phyloP scores from a whole-genome alignment of 140 eudicot species.

The Bidens hawaiensis region DNA sequence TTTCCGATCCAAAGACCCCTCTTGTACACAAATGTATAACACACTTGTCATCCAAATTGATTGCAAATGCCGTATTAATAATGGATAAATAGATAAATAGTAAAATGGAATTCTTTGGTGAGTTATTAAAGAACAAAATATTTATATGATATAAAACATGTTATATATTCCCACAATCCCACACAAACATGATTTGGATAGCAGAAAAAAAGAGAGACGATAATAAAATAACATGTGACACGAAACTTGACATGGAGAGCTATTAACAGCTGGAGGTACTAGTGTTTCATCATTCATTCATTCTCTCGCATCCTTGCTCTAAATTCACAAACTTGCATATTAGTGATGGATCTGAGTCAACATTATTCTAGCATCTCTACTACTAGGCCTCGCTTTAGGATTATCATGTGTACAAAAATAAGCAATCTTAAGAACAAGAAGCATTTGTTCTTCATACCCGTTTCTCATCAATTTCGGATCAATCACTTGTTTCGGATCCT shows the following conservation, averaged over 20 bases:
- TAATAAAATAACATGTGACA: neutral
- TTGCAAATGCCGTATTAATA: neutral
- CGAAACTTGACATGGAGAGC: neutral
- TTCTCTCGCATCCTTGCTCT: constrained; percentile 12
- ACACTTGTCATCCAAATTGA: neutral
- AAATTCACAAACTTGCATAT: neutral
- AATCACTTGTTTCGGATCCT: constrained; percentile 56
- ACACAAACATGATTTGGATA: neutral
- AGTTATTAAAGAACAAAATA: neutral
- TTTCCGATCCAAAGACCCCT: too few relatives aligned
- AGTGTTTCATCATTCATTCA: too few relatives aligned
- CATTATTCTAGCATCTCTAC: constrained; percentile 66
- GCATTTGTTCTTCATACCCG: neutral
- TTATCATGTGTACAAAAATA: neutral
- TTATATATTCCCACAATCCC: neutral
- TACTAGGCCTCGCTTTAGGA: constrained; percentile 60
- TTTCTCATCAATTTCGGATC: constrained; percentile 56
- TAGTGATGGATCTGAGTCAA: constrained; percentile 58
- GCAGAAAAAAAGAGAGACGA: neutral
- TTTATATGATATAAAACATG: neutral
- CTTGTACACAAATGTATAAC: too few relatives aligned
- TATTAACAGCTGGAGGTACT: too few relatives aligned
- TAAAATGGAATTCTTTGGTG: neutral
- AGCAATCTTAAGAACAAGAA: neutral
- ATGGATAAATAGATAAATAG: too few relatives aligned